These are phyloP conservation scores for Zea luxurians DNA, from an alignment of 176 grass and related monocot genomes.

Conservation along the genomic window DNA sequence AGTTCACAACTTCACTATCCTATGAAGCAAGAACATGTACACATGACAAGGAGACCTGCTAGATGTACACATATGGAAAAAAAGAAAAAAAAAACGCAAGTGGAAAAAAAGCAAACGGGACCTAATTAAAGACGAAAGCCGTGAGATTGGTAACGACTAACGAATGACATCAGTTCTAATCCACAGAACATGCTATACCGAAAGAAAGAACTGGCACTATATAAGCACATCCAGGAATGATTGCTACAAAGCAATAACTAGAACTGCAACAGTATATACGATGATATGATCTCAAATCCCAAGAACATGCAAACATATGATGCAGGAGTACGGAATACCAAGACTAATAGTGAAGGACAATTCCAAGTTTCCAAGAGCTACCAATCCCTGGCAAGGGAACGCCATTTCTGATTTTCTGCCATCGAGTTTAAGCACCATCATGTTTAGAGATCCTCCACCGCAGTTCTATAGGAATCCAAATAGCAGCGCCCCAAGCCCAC, in stretches of 20 bases:
- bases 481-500: not conserved
- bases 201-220: not conserved
- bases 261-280: not conserved
- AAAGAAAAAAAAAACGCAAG: no score
- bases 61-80: not conserved
- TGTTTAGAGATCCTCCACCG: not conserved
- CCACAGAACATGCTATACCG: not conserved
- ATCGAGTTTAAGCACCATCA: not conserved
- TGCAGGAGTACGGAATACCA: not conserved
- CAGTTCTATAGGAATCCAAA: conserved; percentile 26
- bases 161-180: not conserved
- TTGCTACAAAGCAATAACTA: not conserved
- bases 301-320: conserved; percentile 21
- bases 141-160: not conserved
- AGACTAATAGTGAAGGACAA: not conserved
- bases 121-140: not conserved
- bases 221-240: not conserved
- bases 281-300: conserved; percentile 3
- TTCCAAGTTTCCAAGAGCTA: not conserved
- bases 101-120: not conserved
- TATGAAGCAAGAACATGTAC: not conserved
- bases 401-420: not conserved
- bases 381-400: not conserved
- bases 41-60: not conserved
- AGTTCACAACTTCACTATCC: not conserved